Evolutionary conservation across 768 basidiomycete species (phyloP).

Genomic region (Rubroboletus pulcherrimus): DNA sequence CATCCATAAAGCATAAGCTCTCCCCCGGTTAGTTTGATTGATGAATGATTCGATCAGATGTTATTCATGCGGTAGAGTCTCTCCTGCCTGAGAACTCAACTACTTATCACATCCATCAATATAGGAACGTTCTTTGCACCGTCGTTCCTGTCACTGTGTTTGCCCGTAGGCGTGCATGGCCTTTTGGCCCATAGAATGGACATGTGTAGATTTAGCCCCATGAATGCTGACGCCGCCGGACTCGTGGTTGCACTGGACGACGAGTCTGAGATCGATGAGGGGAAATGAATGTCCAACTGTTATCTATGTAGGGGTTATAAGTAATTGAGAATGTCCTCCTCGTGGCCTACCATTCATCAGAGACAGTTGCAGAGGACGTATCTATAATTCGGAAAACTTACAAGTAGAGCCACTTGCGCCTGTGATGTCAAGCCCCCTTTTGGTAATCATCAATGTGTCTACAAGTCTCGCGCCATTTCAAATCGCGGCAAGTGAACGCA

Average conservation of each 20-base stretch:
- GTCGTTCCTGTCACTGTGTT: not conserved
- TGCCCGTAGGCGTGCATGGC: not conserved
- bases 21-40: conserved; percentile 4
- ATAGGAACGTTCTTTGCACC: not conserved
- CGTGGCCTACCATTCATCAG: not conserved
- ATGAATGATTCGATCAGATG: not conserved
- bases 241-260: not conserved
- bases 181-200: not conserved
- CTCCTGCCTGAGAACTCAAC: not conserved
- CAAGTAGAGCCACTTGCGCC: not conserved
- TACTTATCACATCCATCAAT: not conserved
- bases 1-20: conserved; percentile 33
- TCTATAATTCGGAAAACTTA: not conserved
- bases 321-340: not conserved
- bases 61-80: not conserved
- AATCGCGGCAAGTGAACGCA: not conserved
- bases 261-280: not conserved
- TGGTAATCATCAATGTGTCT: not conserved
- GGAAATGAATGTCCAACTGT: not conserved
- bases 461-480: not conserved
- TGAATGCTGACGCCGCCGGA: not conserved
- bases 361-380: not conserved
- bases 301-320: not conserved
- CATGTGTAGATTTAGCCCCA: not conserved
- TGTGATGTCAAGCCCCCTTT: conserved; percentile 4